Percentiles rank a stretch among this genome's conserved stretches.
These are phyloP conservation scores for Datisca glomerata DNA, from an alignment of 306 rosid species.

Conservation along the genomic window DNA sequence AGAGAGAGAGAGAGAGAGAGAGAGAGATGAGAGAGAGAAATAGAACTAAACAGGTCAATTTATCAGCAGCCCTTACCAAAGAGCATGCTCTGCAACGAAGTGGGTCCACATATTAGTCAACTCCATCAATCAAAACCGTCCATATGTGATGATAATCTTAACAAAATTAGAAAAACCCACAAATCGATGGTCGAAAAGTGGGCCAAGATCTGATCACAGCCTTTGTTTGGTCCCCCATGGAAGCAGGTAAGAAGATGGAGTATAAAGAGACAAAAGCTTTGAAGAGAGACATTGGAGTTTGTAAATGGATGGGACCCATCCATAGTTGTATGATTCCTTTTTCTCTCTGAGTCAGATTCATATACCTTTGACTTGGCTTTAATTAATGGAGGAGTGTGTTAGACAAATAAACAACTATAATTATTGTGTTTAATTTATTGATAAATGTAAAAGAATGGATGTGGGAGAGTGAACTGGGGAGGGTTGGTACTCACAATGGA, in stretches of 20 bases:
- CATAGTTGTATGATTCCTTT: conserved; percentile 8
- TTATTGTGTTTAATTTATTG: neutral
- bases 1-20: neutral
- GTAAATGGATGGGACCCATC: conserved; percentile 3
- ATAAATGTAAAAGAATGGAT: neutral
- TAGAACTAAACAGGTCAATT: conserved; percentile 16
- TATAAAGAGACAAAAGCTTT: neutral
- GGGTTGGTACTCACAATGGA: neutral
- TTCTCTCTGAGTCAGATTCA: neutral
- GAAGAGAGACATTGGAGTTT: neutral
- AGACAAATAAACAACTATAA: neutral
- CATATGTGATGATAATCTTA: neutral
- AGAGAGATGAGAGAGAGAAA: conserved; percentile 1
- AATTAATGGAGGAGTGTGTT: neutral
- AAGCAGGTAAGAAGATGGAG: neutral
- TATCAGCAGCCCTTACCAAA: conserved; percentile 21
- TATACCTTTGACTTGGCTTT: neutral
- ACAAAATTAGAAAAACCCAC: neutral
- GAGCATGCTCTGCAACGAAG: neutral
- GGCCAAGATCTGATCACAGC: neutral
- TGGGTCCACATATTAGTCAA: conserved; percentile 1
- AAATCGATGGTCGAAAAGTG: neutral
- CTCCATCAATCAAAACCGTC: conserved; percentile 7
- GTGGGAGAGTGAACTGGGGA: neutral
- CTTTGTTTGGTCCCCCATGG: neutral